phyloP scores from a whole-genome alignment of 2,329 filamentous ascomycete species.

The Neobulgaria alba region DNA sequence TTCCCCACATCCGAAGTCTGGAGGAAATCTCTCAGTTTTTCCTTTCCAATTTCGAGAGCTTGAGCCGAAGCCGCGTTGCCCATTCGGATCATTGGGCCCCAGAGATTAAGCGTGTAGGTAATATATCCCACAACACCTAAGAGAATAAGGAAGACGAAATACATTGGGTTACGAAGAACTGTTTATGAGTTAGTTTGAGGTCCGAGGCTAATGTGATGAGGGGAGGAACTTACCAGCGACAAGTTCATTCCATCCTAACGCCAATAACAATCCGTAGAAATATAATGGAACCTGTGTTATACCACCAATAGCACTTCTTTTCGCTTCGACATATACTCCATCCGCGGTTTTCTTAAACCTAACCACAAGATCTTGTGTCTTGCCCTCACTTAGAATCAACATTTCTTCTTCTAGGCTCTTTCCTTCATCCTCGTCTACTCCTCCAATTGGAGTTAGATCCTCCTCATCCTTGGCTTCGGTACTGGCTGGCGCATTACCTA shows the following conservation, averaged over 20 bases:
- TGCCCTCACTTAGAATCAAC: slow-evolving; percentile 83
- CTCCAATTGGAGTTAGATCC: slow-evolving; percentile 79
- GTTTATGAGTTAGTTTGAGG: slow-evolving; percentile 1
- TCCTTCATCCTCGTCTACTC: slow-evolving; percentile 88
- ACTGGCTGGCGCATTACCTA: slow-evolving; percentile 67
- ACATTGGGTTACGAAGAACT: slow-evolving; percentile 90
- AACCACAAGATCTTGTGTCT: slow-evolving; percentile 83
- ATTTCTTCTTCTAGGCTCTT: slow-evolving; percentile 95
- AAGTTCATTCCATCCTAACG: slow-evolving; percentile 98
- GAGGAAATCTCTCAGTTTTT: slow-evolving; percentile 81
- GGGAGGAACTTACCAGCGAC: slow-evolving; percentile 62
- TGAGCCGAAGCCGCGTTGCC: slow-evolving; percentile 79
- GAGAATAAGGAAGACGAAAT: slow-evolving; percentile 82
- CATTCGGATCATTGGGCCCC: slow-evolving; percentile 95
- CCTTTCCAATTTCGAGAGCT: slow-evolving; percentile 84
- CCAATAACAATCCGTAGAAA: slow-evolving; percentile 83
- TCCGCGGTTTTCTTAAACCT: slow-evolving; percentile 98
- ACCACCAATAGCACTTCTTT: slow-evolving; percentile 90
- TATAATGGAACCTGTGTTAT: slow-evolving; percentile 91
- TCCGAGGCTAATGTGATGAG: not conserved
- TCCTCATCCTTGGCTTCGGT: slow-evolving; percentile 81
- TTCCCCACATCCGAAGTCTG: slow-evolving; percentile 78
- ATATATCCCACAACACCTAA: slow-evolving; percentile 71
- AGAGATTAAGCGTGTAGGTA: slow-evolving; percentile 87
- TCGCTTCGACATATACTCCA: slow-evolving; percentile 95